phyloP scores from a whole-genome alignment of 495 filamentous ascomycete species.

The Penicillium dipodomyicola region DNA sequence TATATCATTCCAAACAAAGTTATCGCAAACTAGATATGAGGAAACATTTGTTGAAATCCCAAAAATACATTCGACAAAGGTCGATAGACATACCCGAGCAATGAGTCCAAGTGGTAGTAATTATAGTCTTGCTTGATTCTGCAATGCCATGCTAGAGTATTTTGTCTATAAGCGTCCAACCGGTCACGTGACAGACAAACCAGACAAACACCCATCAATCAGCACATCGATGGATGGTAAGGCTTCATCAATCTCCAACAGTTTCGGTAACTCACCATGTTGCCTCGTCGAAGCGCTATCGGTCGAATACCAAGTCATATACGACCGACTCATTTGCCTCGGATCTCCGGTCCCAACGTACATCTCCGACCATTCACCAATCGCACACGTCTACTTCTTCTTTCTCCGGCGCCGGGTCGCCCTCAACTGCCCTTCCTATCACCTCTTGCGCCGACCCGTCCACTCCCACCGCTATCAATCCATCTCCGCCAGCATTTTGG shows the following conservation, averaged over 20 bases:
- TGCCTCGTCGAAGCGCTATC: conserved; percentile 22
- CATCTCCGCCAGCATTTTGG: conserved; percentile 54
- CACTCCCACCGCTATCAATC: conserved; percentile 39
- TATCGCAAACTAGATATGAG: not conserved
- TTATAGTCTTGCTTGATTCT: too few species aligned
- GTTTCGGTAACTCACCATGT: conserved; percentile 16
- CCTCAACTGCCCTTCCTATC: conserved; percentile 80
- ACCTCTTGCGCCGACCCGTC: conserved; percentile 40
- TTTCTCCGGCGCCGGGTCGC: conserved; percentile 51
- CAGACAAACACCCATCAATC: conserved; percentile 11
- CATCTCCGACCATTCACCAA: conserved; percentile 47
- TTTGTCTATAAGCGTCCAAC: not conserved
- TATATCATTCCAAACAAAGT: not conserved
- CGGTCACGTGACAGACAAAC: conserved; percentile 18
- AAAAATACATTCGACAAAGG: not conserved
- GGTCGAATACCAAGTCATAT: conserved; percentile 34
- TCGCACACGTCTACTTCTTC: conserved; percentile 45
- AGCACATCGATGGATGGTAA: not conserved
- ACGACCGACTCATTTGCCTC: conserved; percentile 16
- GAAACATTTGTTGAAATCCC: too few species aligned
- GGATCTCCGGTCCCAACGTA: conserved; percentile 8
- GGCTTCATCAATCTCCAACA: not conserved
- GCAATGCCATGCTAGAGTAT: too few species aligned
- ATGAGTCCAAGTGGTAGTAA: not conserved
- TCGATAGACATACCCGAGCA: not conserved